phyloP scores from a whole-genome alignment of 1,284 basidiomycete genomes.

The Austroboletus novae-zelandiae region DNA sequence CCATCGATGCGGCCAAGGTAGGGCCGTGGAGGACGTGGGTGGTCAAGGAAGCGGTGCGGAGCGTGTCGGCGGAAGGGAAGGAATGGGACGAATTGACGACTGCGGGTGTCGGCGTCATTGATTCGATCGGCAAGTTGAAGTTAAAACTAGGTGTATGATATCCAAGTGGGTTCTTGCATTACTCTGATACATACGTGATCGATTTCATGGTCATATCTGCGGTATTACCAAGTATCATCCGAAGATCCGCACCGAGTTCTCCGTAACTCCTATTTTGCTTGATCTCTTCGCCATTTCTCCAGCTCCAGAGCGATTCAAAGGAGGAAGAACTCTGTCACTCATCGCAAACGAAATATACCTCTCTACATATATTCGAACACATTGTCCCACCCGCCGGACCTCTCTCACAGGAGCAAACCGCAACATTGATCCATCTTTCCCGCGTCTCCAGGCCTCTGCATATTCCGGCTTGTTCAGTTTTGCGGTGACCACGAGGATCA shows the following conservation, averaged over 20 bases:
- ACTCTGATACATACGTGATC: too few relatives aligned
- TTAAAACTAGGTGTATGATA: constrained; percentile 13
- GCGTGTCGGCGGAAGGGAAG: constrained; percentile 26
- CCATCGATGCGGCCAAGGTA: constrained; percentile 40
- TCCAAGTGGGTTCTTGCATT: too few relatives aligned
- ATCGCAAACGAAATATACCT: constrained; percentile 39
- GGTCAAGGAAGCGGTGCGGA: constrained; percentile 44
- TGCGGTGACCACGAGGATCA: neutral
- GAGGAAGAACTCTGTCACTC: neutral
- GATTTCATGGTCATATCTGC: too few relatives aligned
- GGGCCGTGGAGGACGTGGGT: constrained; percentile 46
- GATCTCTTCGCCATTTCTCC: neutral
- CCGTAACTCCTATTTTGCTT: neutral
- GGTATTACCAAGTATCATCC: too few relatives aligned
- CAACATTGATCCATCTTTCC: neutral
- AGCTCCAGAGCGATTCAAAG: constrained; percentile 22
- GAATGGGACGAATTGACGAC: constrained; percentile 40
- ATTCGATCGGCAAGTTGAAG: constrained; percentile 26
- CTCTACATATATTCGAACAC: constrained; percentile 36
- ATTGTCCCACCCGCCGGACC: constrained; percentile 6
- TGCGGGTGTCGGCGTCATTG: constrained; percentile 28
- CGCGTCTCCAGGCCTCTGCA: constrained; percentile 44
- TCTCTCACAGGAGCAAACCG: constrained; percentile 8
- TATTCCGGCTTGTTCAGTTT: constrained; percentile 35
- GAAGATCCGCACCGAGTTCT: too few relatives aligned